Conservation (phyloP, 257 asterid genomes). For the Scutellaria minor region DNA sequence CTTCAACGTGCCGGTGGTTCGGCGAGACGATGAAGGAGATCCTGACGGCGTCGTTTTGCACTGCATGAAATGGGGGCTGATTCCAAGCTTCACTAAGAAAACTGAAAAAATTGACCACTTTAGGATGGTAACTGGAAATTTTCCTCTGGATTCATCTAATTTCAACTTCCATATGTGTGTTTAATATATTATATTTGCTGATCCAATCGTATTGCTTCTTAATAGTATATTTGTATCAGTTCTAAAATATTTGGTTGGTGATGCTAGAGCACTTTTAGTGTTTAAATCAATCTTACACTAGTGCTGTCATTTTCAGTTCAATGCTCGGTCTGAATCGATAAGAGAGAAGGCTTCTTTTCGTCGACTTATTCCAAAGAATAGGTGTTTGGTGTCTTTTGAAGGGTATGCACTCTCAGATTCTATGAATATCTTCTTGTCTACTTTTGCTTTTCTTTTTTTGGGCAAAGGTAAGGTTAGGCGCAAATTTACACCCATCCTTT, state of each 20-base stretch:
- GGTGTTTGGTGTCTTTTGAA: conserved; percentile 87
- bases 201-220: background rate
- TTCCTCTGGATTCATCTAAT: background rate
- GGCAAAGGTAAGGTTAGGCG: too few species aligned
- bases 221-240: background rate
- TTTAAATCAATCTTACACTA: conserved; percentile 31
- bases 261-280: conserved; percentile 16
- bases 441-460: background rate
- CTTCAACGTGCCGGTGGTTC: conserved; percentile 80
- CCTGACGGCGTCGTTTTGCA: conserved; percentile 65
- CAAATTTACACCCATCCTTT: too few species aligned
- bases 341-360: conserved; percentile 91
- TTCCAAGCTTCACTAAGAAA: conserved; percentile 87
- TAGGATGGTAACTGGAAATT: conserved; percentile 60
- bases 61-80: conserved; percentile 95
- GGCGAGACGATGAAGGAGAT: conserved; percentile 59
- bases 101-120: conserved; percentile 79
- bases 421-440: background rate
- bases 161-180: background rate
- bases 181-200: background rate
- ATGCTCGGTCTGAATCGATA: conserved; percentile 85
- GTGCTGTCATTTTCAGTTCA: conserved; percentile 61
- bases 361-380: conserved; percentile 73
- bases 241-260: conserved; percentile 3
- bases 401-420: conserved; percentile 56